Percentiles rank a stretch among this genome's conserved stretches.
Conservation (phyloP, 164 flowering plant species). For the Hamamelis virginiana region DNA sequence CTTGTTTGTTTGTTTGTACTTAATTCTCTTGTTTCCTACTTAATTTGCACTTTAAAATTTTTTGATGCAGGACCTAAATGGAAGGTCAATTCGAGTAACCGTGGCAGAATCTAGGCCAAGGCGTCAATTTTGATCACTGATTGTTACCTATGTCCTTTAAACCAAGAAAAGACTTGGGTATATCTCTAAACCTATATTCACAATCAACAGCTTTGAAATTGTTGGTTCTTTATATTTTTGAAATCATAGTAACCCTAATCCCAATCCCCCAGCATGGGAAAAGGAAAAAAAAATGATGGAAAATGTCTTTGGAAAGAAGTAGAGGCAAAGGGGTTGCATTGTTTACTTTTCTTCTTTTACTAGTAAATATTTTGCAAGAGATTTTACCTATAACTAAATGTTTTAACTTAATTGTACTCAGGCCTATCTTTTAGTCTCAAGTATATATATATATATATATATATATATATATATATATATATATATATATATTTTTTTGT, state of each 20-base stretch:
- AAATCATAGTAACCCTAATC: neutral
- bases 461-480: too few relatives aligned
- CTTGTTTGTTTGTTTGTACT: too few relatives aligned
- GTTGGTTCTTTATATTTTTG: neutral
- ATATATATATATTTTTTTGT: too few relatives aligned
- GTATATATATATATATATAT: too few relatives aligned
- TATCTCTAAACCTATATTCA: neutral
- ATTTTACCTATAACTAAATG: too few relatives aligned
- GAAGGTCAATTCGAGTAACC: conserved; percentile 78
- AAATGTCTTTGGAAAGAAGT: too few relatives aligned
- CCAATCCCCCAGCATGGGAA: neutral
- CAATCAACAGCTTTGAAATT: neutral
- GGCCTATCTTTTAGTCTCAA: too few relatives aligned
- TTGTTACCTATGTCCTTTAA: neutral
- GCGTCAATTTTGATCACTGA: conserved; percentile 58
- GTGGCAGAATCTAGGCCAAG: conserved; percentile 72
- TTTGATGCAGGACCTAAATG: conserved; percentile 67
- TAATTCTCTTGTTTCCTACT: neutral
- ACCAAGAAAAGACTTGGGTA: conserved; percentile 15
- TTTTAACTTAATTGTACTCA: too few relatives aligned
- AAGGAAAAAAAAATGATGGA: too few relatives aligned
- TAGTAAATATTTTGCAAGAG: too few relatives aligned
- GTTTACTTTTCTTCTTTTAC: too few relatives aligned
- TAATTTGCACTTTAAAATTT: neutral
- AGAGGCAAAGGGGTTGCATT: too few relatives aligned